Evolutionary conservation across 2,329 filamentous ascomycete genomes (phyloP).

Genomic region (Colletotrichum tropicicola): DNA sequence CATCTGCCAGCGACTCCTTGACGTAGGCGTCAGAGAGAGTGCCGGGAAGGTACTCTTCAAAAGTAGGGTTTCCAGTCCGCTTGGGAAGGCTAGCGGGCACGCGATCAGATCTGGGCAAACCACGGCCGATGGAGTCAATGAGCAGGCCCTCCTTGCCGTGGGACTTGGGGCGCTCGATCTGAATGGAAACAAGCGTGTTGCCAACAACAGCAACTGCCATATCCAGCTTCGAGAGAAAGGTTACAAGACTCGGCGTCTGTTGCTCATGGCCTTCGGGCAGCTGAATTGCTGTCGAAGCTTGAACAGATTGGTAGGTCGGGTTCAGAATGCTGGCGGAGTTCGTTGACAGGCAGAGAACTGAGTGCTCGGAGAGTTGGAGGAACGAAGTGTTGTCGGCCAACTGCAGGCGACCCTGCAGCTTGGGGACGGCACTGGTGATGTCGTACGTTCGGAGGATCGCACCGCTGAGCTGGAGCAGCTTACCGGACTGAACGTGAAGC

Average conservation of each 20-base stretch:
- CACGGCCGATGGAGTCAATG: conserved; percentile 78
- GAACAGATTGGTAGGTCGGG: conserved; percentile 71
- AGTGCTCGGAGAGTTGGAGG: conserved; percentile 71
- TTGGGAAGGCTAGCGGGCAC: conserved; percentile 19
- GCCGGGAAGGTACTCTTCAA: conserved; percentile 52
- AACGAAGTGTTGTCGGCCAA: conserved; percentile 67
- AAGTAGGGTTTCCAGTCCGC: conserved; percentile 16
- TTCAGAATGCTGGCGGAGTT: conserved; percentile 72
- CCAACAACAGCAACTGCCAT: conserved; percentile 72
- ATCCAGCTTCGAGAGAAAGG: conserved; percentile 73
- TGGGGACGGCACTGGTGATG: conserved; percentile 69
- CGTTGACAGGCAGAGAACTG: conserved; percentile 69
- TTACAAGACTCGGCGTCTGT: conserved; percentile 54
- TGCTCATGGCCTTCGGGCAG: conserved; percentile 44
- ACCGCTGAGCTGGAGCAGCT: conserved; percentile 66
- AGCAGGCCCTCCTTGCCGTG: conserved; percentile 70
- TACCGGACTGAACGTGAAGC: conserved; percentile 70
- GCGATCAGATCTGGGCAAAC: conserved; percentile 40
- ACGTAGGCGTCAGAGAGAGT: conserved; percentile 61
- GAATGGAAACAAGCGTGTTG: conserved; percentile 72
- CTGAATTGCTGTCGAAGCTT: conserved; percentile 57
- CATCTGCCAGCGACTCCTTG: conserved; percentile 52
- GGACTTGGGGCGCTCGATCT: conserved; percentile 69
- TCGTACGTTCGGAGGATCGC: conserved; percentile 69
- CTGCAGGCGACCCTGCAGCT: conserved; percentile 62